A percentile compares a stretch with the other conserved stretches of the same genome.
phyloP scores from a whole-genome alignment of 768 basidiomycete species.

The Coprinopsis marcescibilis region DNA sequence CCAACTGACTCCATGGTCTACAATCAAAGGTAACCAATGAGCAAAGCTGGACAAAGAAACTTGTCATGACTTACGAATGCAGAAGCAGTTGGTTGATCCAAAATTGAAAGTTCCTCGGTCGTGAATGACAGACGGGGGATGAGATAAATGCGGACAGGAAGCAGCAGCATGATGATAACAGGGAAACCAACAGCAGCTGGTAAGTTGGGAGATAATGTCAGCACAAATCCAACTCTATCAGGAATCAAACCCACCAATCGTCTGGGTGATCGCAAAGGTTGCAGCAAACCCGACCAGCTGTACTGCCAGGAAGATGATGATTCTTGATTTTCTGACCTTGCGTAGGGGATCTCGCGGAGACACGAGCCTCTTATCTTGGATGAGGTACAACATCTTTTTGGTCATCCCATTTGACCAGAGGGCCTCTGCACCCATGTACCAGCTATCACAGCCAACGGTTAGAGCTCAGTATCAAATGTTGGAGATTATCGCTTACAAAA shows the following conservation, averaged over 20 bases:
- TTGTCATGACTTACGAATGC: slow-evolving; percentile 66
- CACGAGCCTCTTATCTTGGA: slow-evolving; percentile 64
- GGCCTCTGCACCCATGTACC: slow-evolving; percentile 90
- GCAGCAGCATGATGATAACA: slow-evolving; percentile 75
- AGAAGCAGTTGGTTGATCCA: slow-evolving; percentile 90
- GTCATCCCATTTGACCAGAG: slow-evolving; percentile 81
- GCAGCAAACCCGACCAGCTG: slow-evolving; percentile 82
- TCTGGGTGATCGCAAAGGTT: slow-evolving; percentile 89
- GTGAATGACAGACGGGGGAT: slow-evolving; percentile 76
- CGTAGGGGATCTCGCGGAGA: slow-evolving; percentile 63
- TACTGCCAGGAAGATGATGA: slow-evolving; percentile 64
- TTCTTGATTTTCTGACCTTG: slow-evolving; percentile 66
- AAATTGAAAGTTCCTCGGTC: slow-evolving; percentile 66
- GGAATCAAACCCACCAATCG: slow-evolving; percentile 51
- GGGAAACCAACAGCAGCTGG: slow-evolving; percentile 88
- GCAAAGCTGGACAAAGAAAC: slow-evolving; percentile 19
- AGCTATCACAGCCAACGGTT: slow-evolving; percentile 34
- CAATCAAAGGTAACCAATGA: background rate
- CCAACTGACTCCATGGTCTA: slow-evolving; percentile 24
- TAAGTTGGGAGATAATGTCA: background rate
- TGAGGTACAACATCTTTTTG: slow-evolving; percentile 69
- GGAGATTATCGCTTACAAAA: slow-evolving; percentile 55
- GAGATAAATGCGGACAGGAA: slow-evolving; percentile 69
- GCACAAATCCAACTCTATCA: background rate
- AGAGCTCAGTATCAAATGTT: background rate